Conservation (phyloP, 2,329 filamentous ascomycete species). For the Colletotrichum graminicola region DNA sequence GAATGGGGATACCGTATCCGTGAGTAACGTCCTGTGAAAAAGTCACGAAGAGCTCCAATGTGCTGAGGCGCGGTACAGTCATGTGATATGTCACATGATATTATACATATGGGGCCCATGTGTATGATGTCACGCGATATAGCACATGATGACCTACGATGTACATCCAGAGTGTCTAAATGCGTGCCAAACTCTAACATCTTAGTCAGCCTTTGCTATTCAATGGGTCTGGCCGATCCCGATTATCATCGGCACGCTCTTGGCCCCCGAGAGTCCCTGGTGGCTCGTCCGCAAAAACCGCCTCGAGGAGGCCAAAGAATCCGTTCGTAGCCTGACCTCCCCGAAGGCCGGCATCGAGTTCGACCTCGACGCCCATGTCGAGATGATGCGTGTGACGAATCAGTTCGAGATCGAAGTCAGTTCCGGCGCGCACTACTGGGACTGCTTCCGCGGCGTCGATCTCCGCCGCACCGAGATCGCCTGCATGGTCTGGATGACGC, state of each 20-base stretch:
- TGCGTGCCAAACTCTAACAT: not conserved
- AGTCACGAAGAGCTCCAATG: no score
- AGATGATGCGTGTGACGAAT: conserved; percentile 48
- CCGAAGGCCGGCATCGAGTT: conserved; percentile 44
- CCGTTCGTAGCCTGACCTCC: conserved; percentile 30
- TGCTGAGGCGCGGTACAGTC: no score
- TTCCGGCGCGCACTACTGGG: conserved; percentile 42
- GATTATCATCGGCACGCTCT: conserved; percentile 41
- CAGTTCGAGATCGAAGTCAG: conserved; percentile 48
- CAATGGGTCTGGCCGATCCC: conserved; percentile 44
- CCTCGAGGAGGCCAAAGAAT: conserved; percentile 43
- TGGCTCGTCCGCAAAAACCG: conserved; percentile 46
- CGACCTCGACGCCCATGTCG: conserved; percentile 43
- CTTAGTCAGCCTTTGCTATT: conserved; percentile 49
- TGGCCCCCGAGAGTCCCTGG: conserved; percentile 46
- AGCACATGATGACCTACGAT: no score
- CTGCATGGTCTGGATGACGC: conserved; percentile 47
- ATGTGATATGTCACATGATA: no score
- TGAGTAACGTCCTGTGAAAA: not conserved
- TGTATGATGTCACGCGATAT: no score
- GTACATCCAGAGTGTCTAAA: no score
- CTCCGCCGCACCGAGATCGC: conserved; percentile 48
- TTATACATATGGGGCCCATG: no score
- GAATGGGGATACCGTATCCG: conserved; percentile 60
- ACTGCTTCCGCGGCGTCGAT: conserved; percentile 45